These are phyloP conservation scores for Mycosarcoma mackinlayi DNA, from an alignment of 1,284 basidiomycete species.

Conservation along the genomic window DNA sequence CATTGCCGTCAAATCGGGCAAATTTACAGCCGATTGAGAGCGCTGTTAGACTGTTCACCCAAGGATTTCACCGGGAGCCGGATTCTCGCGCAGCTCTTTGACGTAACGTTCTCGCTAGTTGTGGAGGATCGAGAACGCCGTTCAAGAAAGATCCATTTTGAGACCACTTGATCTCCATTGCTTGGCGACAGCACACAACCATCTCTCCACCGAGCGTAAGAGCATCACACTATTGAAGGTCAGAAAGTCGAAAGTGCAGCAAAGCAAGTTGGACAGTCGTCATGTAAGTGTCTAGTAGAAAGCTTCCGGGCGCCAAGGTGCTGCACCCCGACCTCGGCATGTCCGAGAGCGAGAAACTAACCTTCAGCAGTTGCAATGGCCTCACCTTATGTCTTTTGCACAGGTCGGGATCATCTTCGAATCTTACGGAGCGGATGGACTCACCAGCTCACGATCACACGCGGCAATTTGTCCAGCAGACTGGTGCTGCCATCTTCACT, in stretches of 20 bases:
- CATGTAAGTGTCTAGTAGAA: no score
- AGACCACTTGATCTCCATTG: background rate
- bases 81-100: background rate
- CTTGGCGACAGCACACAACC: background rate
- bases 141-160: background rate
- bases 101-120: conserved; percentile 4
- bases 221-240: no score
- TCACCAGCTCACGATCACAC: conserved; percentile 39
- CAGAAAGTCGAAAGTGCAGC: no score
- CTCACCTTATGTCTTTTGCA: background rate
- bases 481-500: conserved; percentile 32
- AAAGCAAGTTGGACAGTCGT: no score
- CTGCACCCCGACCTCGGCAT: background rate
- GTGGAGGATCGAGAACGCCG: conserved; percentile 7
- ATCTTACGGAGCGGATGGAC: conserved; percentile 44
- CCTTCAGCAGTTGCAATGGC: background rate
- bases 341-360: background rate
- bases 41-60: background rate
- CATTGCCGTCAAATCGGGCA: no score
- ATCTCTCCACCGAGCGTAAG: background rate
- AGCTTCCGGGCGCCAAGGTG: no score
- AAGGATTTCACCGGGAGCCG: background rate
- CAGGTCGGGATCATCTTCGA: conserved; percentile 47
- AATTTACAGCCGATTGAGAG: background rate
- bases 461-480: conserved; percentile 38